These are phyloP conservation scores for Chlamydomonas sphaeroides DNA, from an alignment of 139 green algal species.

Conservation along the genomic window DNA sequence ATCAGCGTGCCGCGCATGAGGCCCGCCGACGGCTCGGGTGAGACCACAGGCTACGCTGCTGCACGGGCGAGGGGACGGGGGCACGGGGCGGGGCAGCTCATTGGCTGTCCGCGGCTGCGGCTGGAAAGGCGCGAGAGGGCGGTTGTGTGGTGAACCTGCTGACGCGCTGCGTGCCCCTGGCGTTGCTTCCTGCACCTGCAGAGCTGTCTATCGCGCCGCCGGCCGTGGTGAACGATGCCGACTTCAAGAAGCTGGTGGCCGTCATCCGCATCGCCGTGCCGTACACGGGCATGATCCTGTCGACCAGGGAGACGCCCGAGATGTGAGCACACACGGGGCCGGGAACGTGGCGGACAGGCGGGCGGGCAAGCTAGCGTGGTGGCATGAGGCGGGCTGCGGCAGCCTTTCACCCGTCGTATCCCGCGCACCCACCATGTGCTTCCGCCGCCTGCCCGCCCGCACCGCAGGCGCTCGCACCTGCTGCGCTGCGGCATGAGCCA, in stretches of 20 bases:
- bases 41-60: no score
- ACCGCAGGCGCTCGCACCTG: neutral
- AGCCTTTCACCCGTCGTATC: no score
- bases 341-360: no score
- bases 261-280: constrained; percentile 77
- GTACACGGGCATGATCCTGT: constrained; percentile 83
- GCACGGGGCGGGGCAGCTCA: no score
- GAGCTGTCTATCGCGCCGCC: constrained; percentile 61
- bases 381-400: neutral
- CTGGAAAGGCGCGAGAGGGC: no score
- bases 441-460: no score
- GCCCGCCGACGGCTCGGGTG: constrained; percentile 72
- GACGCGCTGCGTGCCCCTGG: no score
- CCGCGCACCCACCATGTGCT: no score
- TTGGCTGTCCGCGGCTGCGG: no score
- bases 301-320: constrained; percentile 66
- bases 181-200: no score
- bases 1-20: constrained; percentile 77
- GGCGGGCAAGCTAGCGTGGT: neutral
- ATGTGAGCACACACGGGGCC: constrained; percentile 60
- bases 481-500: constrained; percentile 67
- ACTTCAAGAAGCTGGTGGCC: constrained; percentile 79
- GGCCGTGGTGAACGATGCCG: constrained; percentile 65
- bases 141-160: no score
- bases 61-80: no score